A percentile compares a stretch with the other conserved stretches of the same genome.
Evolutionary conservation across 78 protist species (phyloP).

Genomic region (Anaeramoeba flamelloides): DNA sequence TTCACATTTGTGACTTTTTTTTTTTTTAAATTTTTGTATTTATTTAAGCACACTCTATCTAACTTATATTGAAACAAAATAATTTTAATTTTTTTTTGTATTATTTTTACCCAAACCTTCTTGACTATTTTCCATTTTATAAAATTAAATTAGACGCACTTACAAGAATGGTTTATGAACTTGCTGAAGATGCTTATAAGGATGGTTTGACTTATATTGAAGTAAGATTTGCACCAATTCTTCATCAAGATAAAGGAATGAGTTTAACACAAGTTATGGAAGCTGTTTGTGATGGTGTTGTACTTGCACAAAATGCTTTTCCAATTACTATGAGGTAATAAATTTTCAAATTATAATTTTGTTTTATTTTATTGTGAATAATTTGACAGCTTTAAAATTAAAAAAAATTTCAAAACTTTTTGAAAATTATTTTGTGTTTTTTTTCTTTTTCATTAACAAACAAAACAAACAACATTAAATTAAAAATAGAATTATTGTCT

Average conservation of each 20-base stretch:
- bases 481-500: conserved; percentile 63
- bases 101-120: no score
- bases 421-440: no score
- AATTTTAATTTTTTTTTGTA: no score
- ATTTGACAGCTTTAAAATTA: no score
- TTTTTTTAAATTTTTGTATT: background rate
- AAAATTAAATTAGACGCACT: conserved; percentile 38
- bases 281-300: conserved; percentile 44
- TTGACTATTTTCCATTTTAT: no score
- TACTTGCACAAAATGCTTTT: conserved; percentile 16
- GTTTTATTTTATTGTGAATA: no score
- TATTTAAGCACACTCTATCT: background rate
- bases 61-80: no score
- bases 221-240: conserved; percentile 55
- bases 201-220: conserved; percentile 59
- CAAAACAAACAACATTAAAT: no score
- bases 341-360: no score
- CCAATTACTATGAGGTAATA: conserved; percentile 21
- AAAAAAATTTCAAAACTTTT: no score
- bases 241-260: conserved; percentile 37
- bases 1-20: background rate
- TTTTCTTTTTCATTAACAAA: no score
- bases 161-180: conserved; percentile 37
- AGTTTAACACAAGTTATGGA: conserved; percentile 35
- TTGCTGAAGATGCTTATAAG: conserved; percentile 35